Evolutionary conservation across 1,284 basidiomycete genomes (phyloP), one percentile per base, ranked within the genome.

Genomic region (Gymnopus androsaceus): DNA sequence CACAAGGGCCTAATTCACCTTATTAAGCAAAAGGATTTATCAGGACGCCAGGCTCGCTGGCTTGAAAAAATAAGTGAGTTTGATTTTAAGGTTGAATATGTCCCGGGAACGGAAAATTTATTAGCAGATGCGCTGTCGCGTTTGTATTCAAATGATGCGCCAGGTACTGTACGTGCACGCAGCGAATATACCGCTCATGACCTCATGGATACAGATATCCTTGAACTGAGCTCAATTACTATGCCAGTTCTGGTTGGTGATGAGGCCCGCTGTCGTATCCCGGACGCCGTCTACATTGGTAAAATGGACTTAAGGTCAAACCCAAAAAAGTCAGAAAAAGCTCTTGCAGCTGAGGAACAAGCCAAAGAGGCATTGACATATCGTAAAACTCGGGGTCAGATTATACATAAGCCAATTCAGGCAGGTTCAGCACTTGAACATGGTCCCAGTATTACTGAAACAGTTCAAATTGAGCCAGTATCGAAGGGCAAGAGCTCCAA

Each of bases 21-120:
- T 0, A 31, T 56, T 8, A 34, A 51, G 0, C 69, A 74, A 48
- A 63, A 64, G 36, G 59, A 64, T 1, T 37, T 71, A 28, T 66
- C 64, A 0, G 60, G 66, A 0, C 54, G 63, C 1, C 70, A 75
- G 36, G 68, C 67, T 0, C 49, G 63, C 0, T 75, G 73, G 74
- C 2, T 72, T 0, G 68, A 70, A 21, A 57, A 60, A 25, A 34
- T 67, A 15, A 53, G 51, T 25, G 55, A 60, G 31, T 66, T 65
- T 48, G 58, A 64, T 19, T 66, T 58, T 42, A 45, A 50, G 7
- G 42, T 66, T 19, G 23, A 37, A 7, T 63, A 65, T 36, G 55
- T 63, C 25, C 65, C 58, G 2, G 62, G 63, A 0, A 51, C 49
- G 17, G 56, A 57, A 9, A 66, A 64, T 46, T 34, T 59, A 14